Evolutionary conservation across 306 rosid genomes (phyloP).

Genomic region (Dryas octopetala): DNA sequence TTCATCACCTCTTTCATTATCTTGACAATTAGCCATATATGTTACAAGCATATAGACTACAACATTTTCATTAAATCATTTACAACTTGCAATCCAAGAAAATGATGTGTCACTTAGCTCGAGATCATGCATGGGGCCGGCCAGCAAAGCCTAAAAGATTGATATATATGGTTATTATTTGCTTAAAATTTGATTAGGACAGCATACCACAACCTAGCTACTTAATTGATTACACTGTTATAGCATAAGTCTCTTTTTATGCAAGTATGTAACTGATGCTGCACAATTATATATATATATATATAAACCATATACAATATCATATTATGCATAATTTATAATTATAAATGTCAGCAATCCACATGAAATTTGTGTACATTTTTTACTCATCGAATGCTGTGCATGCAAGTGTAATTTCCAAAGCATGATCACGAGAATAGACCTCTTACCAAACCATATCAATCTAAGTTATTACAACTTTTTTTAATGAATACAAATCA

Average conservation of each 20-base stretch:
- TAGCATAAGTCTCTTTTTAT: too few relatives aligned
- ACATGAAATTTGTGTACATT: too few relatives aligned
- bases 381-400: too few relatives aligned
- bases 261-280: too few relatives aligned
- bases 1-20: conserved; percentile 17
- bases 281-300: too few relatives aligned
- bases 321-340: too few relatives aligned
- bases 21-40: conserved; percentile 19
- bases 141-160: conserved; percentile 10
- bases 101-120: conserved; percentile 20
- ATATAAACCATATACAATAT: too few relatives aligned
- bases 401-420: neutral
- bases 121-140: conserved; percentile 32
- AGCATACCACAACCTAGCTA: conserved; percentile 18
- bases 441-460: conserved; percentile 29
- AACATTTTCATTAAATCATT: conserved; percentile 1
- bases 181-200: conserved; percentile 33
- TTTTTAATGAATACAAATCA: conserved; percentile 16
- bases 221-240: neutral
- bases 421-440: conserved; percentile 16
- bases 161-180: conserved; percentile 34
- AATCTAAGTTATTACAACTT: conserved; percentile 17
- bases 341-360: too few relatives aligned
- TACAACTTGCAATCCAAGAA: conserved; percentile 34
- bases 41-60: neutral